phyloP scores from a whole-genome alignment of 163 green algal species.

The Chlamydomonas reinhardtii region DNA sequence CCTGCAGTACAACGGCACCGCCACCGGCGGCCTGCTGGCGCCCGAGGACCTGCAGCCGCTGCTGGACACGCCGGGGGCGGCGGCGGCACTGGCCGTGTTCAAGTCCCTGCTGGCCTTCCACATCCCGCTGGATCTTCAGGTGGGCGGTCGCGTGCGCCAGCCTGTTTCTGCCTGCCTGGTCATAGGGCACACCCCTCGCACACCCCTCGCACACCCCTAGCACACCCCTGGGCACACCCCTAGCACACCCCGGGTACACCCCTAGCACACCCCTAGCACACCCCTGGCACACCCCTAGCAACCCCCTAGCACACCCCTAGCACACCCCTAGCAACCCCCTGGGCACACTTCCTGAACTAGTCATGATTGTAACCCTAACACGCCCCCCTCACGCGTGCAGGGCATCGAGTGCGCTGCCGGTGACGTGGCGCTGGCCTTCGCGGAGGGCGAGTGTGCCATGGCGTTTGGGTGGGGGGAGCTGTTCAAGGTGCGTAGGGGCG shows the following conservation, averaged over 20 bases:
- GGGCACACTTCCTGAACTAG: no score
- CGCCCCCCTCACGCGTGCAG: background rate
- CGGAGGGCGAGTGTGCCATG: background rate
- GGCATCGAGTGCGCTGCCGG: constrained; percentile 1
- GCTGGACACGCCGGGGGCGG: background rate
- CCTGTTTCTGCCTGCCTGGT: no score
- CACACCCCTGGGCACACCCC: no score
- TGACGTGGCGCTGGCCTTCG: background rate
- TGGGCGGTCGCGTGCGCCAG: background rate
- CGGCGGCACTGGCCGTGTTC: background rate
- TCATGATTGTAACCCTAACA: no score
- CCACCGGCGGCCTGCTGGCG: background rate
- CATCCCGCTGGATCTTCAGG: background rate
- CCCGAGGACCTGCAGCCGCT: background rate
- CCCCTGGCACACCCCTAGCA: no score
- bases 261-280: no score
- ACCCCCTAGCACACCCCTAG: no score
- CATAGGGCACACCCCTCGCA: no score
- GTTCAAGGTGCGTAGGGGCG: constrained; percentile 24
- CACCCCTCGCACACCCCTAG: no score
- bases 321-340: no score
- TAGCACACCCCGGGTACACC: no score
- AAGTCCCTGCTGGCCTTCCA: background rate
- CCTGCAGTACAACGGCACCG: constrained; percentile 30
- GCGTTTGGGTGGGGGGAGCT: constrained; percentile 26